Conservation (phyloP, 345 rosid genomes). For the Jatropha curcas region DNA sequence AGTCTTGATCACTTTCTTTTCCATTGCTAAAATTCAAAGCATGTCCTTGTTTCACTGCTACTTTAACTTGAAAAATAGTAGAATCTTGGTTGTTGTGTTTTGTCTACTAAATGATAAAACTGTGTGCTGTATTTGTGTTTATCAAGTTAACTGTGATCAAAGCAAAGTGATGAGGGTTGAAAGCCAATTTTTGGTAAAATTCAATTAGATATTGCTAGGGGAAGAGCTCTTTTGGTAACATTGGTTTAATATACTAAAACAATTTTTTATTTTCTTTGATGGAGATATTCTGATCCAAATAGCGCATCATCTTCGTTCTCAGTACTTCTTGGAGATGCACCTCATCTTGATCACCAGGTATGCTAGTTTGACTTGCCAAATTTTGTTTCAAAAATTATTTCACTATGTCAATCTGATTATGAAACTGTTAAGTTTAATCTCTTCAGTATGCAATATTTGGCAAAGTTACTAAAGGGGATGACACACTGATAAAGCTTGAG, state of each 20-base stretch:
- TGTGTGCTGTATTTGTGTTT: too few species aligned
- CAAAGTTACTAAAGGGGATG: constrained; percentile 91
- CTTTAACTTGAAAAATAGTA: too few species aligned
- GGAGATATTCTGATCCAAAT: constrained; percentile 80
- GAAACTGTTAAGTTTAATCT: constrained; percentile 18
- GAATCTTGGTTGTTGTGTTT: too few species aligned
- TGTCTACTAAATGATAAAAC: too few species aligned
- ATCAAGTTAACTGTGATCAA: too few species aligned
- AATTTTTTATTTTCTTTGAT: constrained; percentile 10
- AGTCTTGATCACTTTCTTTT: neutral
- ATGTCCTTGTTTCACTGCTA: too few species aligned
- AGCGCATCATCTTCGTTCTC: constrained; percentile 93
- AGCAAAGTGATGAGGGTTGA: too few species aligned
- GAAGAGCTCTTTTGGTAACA: neutral
- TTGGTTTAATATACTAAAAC: neutral
- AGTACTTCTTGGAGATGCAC: constrained; percentile 92
- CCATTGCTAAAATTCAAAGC: too few species aligned
- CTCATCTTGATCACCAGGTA: constrained; percentile 93
- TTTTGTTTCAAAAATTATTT: constrained; percentile 8
- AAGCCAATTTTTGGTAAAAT: too few species aligned
- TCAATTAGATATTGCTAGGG: neutral
- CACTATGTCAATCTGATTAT: constrained; percentile 14
- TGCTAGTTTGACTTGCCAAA: constrained; percentile 20
- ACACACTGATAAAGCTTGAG: constrained; percentile 83
- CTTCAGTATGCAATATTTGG: constrained; percentile 94